Evolutionary conservation across 371 early-diverging fungal species (phyloP).

Genomic region (Chytridium lagenaria): DNA sequence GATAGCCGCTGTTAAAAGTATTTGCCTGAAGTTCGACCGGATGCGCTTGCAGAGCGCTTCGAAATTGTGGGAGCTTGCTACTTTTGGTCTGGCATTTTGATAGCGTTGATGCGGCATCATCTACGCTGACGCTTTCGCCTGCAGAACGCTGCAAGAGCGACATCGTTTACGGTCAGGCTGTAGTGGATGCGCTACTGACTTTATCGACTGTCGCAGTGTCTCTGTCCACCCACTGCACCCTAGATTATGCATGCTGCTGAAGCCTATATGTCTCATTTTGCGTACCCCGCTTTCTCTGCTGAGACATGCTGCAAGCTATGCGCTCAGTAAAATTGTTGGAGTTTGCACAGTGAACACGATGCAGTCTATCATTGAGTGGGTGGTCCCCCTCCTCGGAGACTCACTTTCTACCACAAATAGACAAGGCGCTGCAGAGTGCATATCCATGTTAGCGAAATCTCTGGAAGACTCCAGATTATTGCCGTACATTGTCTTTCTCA

Average conservation of each 20-base stretch:
- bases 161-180: constrained; percentile 59
- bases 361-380: constrained; percentile 76
- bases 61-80: constrained; percentile 78
- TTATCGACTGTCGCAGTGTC: constrained; percentile 72
- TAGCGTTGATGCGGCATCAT: background rate
- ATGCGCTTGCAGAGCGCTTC: constrained; percentile 75
- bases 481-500: constrained; percentile 93
- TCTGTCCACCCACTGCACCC: constrained; percentile 57
- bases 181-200: constrained; percentile 81
- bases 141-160: constrained; percentile 26
- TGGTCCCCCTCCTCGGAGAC: constrained; percentile 83
- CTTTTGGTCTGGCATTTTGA: constrained; percentile 52
- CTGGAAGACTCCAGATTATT: constrained; percentile 62
- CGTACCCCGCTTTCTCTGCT: constrained; percentile 76
- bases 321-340: constrained; percentile 75
- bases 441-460: constrained; percentile 54
- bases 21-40: constrained; percentile 76
- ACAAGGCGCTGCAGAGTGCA: constrained; percentile 88
- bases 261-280: constrained; percentile 68
- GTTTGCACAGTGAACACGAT: constrained; percentile 75
- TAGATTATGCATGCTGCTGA: constrained; percentile 63
- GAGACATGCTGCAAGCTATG: constrained; percentile 80
- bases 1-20: constrained; percentile 67
- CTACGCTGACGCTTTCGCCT: constrained; percentile 13
- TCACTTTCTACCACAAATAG: constrained; percentile 70